A percentile compares a stretch with the other conserved stretches of the same genome.
These are phyloP conservation scores for Tylopilus rubrobrunneus DNA, from an alignment of 768 basidiomycete species.

Conservation along the genomic window DNA sequence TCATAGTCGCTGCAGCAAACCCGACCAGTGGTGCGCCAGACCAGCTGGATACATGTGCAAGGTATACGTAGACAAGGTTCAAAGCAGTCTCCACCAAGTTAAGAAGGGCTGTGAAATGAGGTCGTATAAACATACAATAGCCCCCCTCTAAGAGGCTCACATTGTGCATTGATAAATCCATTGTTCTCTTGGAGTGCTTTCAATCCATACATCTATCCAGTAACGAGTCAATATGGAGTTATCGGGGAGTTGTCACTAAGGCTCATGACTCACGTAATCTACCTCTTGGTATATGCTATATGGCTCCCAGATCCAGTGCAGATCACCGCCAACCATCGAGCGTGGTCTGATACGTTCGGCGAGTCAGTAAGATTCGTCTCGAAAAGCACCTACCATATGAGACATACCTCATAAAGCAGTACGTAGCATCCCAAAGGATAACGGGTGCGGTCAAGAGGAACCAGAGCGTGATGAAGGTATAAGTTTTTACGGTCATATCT, in stretches of 20 bases:
- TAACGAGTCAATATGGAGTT: constrained; percentile 9
- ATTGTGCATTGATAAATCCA: constrained; percentile 85
- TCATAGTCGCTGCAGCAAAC: constrained; percentile 70
- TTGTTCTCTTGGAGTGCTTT: constrained; percentile 58
- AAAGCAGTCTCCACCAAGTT: constrained; percentile 78
- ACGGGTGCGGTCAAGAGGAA: constrained; percentile 51
- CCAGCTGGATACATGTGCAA: constrained; percentile 57
- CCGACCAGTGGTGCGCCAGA: constrained; percentile 72
- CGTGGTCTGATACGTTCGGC: constrained; percentile 52
- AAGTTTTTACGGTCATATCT: constrained; percentile 47
- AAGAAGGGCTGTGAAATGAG: constrained; percentile 51
- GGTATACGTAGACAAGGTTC: constrained; percentile 73
- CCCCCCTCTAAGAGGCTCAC: constrained; percentile 36
- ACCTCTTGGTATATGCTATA: constrained; percentile 77
- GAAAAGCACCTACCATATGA: too few relatives aligned
- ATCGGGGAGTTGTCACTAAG: too few relatives aligned
- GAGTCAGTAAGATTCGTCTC: background rate
- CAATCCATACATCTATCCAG: constrained; percentile 64
- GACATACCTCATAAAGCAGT: constrained; percentile 70
- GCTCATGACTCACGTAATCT: constrained; percentile 32
- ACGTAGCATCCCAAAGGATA: constrained; percentile 77
- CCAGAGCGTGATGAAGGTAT: constrained; percentile 64
- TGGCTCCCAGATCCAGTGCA: constrained; percentile 90
- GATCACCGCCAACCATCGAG: constrained; percentile 82
- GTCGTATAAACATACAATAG: too few relatives aligned